Conservation (phyloP, 495 filamentous ascomycete genomes). For the Podospora pseudopauciseta region DNA sequence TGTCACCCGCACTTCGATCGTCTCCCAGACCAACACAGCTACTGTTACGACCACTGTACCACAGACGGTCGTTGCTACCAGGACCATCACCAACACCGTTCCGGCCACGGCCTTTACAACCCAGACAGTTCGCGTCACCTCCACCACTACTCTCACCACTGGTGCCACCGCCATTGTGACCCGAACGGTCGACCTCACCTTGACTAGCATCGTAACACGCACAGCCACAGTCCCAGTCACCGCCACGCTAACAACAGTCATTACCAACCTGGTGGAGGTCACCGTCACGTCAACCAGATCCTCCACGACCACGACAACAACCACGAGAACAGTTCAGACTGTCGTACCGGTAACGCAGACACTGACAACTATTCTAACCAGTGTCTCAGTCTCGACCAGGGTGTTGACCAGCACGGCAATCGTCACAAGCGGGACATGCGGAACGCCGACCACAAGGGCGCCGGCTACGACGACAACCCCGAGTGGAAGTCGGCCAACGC, state of each 20-base stretch:
- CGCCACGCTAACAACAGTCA: slow-evolving; percentile 5
- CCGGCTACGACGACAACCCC: background rate
- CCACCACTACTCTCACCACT: slow-evolving; percentile 4
- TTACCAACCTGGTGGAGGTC: background rate
- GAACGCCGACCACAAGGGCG: slow-evolving; percentile 1
- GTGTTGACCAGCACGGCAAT: slow-evolving; percentile 6
- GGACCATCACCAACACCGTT: slow-evolving; percentile 4
- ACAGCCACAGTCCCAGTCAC: slow-evolving; percentile 26
- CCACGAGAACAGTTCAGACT: background rate
- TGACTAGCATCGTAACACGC: slow-evolving; percentile 19
- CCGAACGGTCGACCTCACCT: slow-evolving; percentile 13
- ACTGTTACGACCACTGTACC: slow-evolving; percentile 11
- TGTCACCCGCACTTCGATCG: slow-evolving; percentile 17
- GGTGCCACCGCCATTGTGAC: background rate
- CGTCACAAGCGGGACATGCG: background rate
- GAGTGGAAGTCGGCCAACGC: slow-evolving; percentile 8
- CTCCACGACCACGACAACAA: background rate
- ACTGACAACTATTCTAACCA: slow-evolving; percentile 10
- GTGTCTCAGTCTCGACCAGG: background rate
- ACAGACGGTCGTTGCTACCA: slow-evolving; percentile 9
- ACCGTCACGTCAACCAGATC: background rate
- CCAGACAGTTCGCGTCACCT: background rate
- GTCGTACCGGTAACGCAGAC: slow-evolving; percentile 1
- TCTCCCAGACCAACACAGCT: slow-evolving; percentile 17
- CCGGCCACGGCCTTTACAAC: slow-evolving; percentile 5